Evolutionary conservation across 2,329 filamentous ascomycete genomes (phyloP), one percentile per base, ranked within the genome.

Genomic region (Monosporascus sp.): DNA sequence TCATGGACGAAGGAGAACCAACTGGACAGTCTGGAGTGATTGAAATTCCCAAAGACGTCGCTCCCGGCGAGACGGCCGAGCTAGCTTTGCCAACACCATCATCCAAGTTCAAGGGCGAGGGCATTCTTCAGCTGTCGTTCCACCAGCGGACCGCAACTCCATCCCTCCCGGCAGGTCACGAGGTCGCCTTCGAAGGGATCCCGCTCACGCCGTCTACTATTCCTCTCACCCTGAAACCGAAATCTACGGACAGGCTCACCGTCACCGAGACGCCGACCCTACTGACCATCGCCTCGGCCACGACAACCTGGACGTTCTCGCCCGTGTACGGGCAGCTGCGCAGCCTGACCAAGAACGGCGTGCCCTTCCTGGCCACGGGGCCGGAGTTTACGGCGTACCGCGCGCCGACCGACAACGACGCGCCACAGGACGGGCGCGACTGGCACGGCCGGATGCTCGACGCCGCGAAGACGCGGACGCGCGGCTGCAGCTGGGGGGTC

Each of bases 391-490:
- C 63, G 4, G 61, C 87, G 61, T 86, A 83, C 70, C 83, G 85
- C 24, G 80, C 85, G 1, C 74, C 78, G 47, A 87, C 83, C 0
- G 82, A 88, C 68, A 88, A 88, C 61, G 85, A 88, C 70, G 73
- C 27, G 74, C 77, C 14, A 60, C 72, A 56, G 65, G 74, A 82
- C 56, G 83, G 80, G 1, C 70, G 72, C 49, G 75, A 84, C 55
- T 88, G 84, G 84, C 69, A 71, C 6, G 70, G 72, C 20, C 60
- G 68, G 2, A 67, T 70, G 2, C 62, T 80, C 0, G 70, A 78
- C 56, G 69, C 76, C 50, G 74, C 72, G 3, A 70, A 69, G 24
- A 61, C 65, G 31, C 68, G 48, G 5, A 78, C 55, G 57, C 70
- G 18, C 59, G 71, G 50, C 58, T 62, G 59, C 47, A 59, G 53